Evolutionary conservation across 495 filamentous ascomycete species (phyloP).

Genomic region (Annulohypoxylon stygium): DNA sequence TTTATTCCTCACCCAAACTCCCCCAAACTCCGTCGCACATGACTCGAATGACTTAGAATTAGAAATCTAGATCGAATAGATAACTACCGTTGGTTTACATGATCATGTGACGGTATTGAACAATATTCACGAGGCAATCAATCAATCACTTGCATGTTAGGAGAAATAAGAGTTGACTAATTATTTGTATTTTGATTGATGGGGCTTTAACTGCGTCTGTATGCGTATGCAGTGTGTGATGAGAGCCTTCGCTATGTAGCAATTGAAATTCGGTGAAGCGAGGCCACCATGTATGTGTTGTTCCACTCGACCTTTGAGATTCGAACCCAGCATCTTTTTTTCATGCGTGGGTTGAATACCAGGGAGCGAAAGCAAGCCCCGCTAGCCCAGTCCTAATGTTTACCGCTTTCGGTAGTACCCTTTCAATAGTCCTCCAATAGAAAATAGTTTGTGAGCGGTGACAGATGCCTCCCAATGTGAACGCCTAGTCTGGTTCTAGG

Average conservation of each 20-base stretch:
- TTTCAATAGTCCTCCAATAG: slow-evolving; percentile 48
- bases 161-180: slow-evolving; percentile 32
- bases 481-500: slow-evolving; percentile 33
- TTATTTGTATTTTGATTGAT: slow-evolving; percentile 37
- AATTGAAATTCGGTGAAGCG: slow-evolving; percentile 45
- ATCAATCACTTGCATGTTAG: slow-evolving; percentile 13
- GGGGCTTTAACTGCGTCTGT: slow-evolving; percentile 21
- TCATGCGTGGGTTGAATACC: slow-evolving; percentile 37
- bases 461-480: slow-evolving; percentile 35
- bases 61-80: slow-evolving; percentile 23
- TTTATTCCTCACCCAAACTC: slow-evolving; percentile 20
- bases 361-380: slow-evolving; percentile 50
- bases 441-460: slow-evolving; percentile 51
- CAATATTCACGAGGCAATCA: slow-evolving; percentile 20
- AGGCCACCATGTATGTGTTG: slow-evolving; percentile 23
- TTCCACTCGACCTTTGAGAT: slow-evolving; percentile 47
- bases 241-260: slow-evolving; percentile 36
- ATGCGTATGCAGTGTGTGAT: slow-evolving; percentile 17
- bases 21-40: slow-evolving; percentile 26
- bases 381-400: slow-evolving; percentile 36
- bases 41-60: slow-evolving; percentile 31
- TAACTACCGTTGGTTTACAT: slow-evolving; percentile 17
- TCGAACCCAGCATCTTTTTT: slow-evolving; percentile 22
- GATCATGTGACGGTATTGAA: slow-evolving; percentile 20
- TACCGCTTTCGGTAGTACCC: slow-evolving; percentile 48